Evolutionary conservation across 805 yeast genomes (phyloP), one percentile per base, ranked within the genome.

Genomic region (Starmerella asiatica): DNA sequence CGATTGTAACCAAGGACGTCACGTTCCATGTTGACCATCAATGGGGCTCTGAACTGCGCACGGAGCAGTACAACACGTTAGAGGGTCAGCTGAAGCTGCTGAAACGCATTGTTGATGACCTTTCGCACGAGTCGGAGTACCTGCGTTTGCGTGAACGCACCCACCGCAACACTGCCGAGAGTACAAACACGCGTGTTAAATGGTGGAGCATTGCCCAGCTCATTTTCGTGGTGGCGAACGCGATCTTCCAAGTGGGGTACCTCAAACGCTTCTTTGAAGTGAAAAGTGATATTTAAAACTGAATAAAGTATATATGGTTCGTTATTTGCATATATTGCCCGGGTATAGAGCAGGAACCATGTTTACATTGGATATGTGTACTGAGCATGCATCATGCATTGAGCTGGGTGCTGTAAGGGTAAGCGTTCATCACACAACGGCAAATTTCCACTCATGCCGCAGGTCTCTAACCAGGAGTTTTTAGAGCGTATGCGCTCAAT

Each of bases 91-190:
- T 88, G 37, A 74, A 76, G 59, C 72, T 75, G 56, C 68, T 88
- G 54, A 64, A 75, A 49, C 79, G 80, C 47, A 67, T 82, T 50
- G 77, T 93, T 29, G 74, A 75, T 52, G 94, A 84, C 53, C 85
- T 91, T 44, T 80, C 81, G 64, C 88, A 85, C 52, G 98, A 91
- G 63, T 64, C 79, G 56, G 73, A 82, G 53, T 91, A 91, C 63
- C 77, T 91, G 53, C 93, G 86, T 35, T 85, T 88, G 45, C 77
- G 98, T 64, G 98, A 88, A 64, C 79, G 96, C 66, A 81, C 93
- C 14, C 98, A 88, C 62, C 80, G 98, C 73, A 91, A 88, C 65
- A 88, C 98, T 8, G 97, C 98, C 5, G 98, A 88, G 64, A 81
- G 94, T 19, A 88, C 98, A 34, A 88, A 88, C 62, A 79, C 91